Conservation (phyloP, 345 rosid genomes). For the Citrus trifoliata region DNA sequence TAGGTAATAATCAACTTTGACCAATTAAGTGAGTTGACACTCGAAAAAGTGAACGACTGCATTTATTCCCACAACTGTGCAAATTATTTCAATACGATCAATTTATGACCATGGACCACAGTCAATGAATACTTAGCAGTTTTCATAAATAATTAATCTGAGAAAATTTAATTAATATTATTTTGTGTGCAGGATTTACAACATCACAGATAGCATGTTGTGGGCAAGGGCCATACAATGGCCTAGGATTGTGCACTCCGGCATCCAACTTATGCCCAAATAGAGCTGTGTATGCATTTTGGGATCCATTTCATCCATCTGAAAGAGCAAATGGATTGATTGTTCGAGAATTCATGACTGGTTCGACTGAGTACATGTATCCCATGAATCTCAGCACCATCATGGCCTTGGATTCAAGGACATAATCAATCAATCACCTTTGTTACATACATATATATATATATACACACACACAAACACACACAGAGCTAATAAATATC, state of each 20-base stretch:
- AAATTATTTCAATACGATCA: neutral
- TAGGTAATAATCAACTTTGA: too few species aligned
- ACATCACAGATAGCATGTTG: conserved; percentile 86
- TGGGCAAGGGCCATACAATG: conserved; percentile 91
- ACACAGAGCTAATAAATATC: too few species aligned
- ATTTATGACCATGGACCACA: neutral
- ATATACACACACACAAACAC: too few species aligned
- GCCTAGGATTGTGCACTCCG: conserved; percentile 73
- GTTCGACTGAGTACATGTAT: conserved; percentile 48
- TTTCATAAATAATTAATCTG: too few species aligned
- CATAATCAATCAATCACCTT: neutral
- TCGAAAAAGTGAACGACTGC: neutral
- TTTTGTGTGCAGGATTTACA: conserved; percentile 50
- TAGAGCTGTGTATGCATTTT: conserved; percentile 62
- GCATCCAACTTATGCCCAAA: conserved; percentile 73
- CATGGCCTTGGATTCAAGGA: conserved; percentile 48
- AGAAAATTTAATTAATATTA: too few species aligned
- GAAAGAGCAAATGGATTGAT: conserved; percentile 72
- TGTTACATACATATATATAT: neutral
- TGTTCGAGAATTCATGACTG: conserved; percentile 47
- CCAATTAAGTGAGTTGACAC: neutral
- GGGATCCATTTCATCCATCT: conserved; percentile 89
- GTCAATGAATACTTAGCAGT: neutral
- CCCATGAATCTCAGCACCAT: conserved; percentile 94
- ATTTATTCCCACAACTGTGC: neutral